Evolutionary conservation across 2,329 filamentous ascomycete species (phyloP).

Genomic region (Ceratocystis papillata): DNA sequence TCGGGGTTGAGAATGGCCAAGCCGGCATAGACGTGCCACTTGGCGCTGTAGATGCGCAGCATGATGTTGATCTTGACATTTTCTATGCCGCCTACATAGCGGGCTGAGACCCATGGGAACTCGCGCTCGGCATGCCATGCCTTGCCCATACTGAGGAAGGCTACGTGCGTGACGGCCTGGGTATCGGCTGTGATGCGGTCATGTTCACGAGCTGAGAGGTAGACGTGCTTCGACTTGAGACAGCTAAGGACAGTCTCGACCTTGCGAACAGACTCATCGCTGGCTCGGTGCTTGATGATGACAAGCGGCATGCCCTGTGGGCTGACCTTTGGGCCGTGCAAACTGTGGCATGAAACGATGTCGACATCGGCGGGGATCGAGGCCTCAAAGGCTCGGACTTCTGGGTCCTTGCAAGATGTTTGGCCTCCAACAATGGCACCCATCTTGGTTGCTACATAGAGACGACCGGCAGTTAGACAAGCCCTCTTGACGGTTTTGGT

Average conservation of each 20-base stretch:
- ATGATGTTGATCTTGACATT: slow-evolving; percentile 99
- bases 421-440: slow-evolving; percentile 94
- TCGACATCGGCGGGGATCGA: slow-evolving; percentile 80
- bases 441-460: slow-evolving; percentile 68
- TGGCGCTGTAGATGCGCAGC: slow-evolving; percentile 92
- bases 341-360: slow-evolving; percentile 90
- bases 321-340: slow-evolving; percentile 87
- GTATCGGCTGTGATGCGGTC: slow-evolving; percentile 97
- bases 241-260: slow-evolving; percentile 75
- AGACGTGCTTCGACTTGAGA: slow-evolving; percentile 74
- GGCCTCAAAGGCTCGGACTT: slow-evolving; percentile 85
- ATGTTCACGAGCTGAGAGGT: slow-evolving; percentile 76
- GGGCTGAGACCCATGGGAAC: slow-evolving; percentile 93
- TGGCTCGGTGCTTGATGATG: slow-evolving; percentile 84
- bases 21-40: slow-evolving; percentile 98
- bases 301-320: slow-evolving; percentile 82
- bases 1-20: slow-evolving; percentile 93
- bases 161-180: slow-evolving; percentile 93
- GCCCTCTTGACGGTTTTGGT: slow-evolving; percentile 19
- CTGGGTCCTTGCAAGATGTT: slow-evolving; percentile 95
- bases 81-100: slow-evolving; percentile 93
- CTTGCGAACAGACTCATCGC: slow-evolving; percentile 61
- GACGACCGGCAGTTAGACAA: slow-evolving; percentile 1
- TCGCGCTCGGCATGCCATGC: slow-evolving; percentile 93
- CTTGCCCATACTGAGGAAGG: slow-evolving; percentile 94